A percentile compares a stretch with the other conserved stretches of the same genome.
phyloP scores from a whole-genome alignment of 2,329 filamentous ascomycete genomes.

The Paecilomyces variotii region DNA sequence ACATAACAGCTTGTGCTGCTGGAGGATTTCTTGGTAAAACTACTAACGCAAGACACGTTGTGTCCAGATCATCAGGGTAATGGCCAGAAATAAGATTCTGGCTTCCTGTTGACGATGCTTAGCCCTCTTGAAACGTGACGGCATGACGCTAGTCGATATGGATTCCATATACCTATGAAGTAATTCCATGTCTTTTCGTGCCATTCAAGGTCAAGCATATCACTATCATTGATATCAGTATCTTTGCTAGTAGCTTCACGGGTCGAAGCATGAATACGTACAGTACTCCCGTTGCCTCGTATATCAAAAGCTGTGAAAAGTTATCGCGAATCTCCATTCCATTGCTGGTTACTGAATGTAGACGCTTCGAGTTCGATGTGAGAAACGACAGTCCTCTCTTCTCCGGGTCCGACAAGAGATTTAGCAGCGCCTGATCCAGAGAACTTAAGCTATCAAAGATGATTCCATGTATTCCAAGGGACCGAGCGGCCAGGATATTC shows the following conservation, averaged over 20 bases:
- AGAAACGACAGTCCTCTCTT: neutral
- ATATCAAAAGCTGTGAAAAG: neutral
- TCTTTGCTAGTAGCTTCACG: neutral
- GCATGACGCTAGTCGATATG: neutral
- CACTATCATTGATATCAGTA: neutral
- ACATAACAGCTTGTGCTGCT: neutral
- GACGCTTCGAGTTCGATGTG: neutral
- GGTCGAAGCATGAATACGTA: neutral
- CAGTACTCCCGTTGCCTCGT: neutral
- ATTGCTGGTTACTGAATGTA: neutral
- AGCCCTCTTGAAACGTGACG: no score
- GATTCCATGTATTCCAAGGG: neutral
- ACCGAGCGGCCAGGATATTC: neutral
- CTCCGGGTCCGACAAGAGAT: neutral
- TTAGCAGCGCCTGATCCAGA: neutral
- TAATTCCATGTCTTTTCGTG: neutral
- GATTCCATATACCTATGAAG: neutral
- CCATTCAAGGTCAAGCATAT: neutral
- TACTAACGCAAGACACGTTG: neutral
- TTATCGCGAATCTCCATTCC: neutral
- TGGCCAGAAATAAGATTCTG: neutral
- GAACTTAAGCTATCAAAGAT: neutral
- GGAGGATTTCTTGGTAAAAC: neutral
- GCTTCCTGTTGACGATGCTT: neutral
- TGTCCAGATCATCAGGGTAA: neutral